Conservation (phyloP, 306 rosid species). For the Vicia sativa region DNA sequence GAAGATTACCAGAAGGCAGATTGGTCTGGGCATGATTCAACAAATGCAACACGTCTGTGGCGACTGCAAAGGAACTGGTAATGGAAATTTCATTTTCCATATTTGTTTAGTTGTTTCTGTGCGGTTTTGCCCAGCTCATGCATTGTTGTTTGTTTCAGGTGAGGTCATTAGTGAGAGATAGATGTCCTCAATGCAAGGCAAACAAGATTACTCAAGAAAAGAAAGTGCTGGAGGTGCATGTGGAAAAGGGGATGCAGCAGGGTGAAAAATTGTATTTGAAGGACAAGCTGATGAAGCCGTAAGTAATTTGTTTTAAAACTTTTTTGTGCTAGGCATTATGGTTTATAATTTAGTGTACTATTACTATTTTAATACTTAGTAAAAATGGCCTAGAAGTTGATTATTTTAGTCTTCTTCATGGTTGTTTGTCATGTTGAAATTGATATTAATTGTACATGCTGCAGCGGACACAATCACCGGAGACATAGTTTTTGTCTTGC, state of each 20-base stretch:
- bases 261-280: slow-evolving; percentile 68
- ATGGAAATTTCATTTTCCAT: slow-evolving; percentile 19
- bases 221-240: slow-evolving; percentile 74
- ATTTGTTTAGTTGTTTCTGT: slow-evolving; percentile 17
- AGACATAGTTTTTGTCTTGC: slow-evolving; percentile 67
- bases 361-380: slow-evolving; percentile 6
- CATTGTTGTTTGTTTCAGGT: slow-evolving; percentile 50
- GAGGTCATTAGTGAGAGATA: slow-evolving; percentile 75
- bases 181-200: slow-evolving; percentile 72
- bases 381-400: slow-evolving; percentile 15
- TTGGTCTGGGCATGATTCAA: slow-evolving; percentile 74
- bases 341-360: slow-evolving; percentile 3
- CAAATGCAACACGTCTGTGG: slow-evolving; percentile 77
- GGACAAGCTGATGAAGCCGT: slow-evolving; percentile 87
- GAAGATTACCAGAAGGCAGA: slow-evolving; percentile 63
- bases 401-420: not conserved
- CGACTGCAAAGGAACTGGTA: slow-evolving; percentile 76
- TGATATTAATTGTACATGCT: slow-evolving; percentile 27
- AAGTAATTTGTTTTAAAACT: slow-evolving; percentile 29
- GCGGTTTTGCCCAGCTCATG: slow-evolving; percentile 28
- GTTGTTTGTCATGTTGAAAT: slow-evolving; percentile 5
- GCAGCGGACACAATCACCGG: slow-evolving; percentile 76
- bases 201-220: slow-evolving; percentile 64
- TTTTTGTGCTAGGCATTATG: slow-evolving; percentile 10
- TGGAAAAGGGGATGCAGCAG: slow-evolving; percentile 77